Conservation (phyloP, 2,329 filamentous ascomycete species). For the Monascus ruber region DNA sequence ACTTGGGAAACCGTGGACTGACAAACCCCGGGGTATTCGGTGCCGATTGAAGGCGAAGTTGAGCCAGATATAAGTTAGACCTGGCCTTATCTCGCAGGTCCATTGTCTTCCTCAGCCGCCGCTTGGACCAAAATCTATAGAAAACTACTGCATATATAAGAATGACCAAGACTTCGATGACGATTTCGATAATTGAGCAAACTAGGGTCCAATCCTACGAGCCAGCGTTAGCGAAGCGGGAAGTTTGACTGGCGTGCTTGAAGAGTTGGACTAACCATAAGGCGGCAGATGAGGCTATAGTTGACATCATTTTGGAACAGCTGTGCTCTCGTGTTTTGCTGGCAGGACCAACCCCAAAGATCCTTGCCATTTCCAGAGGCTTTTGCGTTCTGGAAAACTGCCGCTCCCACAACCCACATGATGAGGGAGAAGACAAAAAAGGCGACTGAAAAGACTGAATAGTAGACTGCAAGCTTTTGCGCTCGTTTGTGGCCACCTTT, state of each 20-base stretch:
- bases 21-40: slow-evolving; percentile 89
- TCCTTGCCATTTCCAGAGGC: slow-evolving; percentile 67
- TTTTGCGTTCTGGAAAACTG: slow-evolving; percentile 67
- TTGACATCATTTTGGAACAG: slow-evolving; percentile 71
- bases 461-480: slow-evolving; percentile 89
- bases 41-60: slow-evolving; percentile 72
- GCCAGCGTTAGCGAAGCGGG: too few species aligned
- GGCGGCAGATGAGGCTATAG: slow-evolving; percentile 82
- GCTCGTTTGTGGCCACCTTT: slow-evolving; percentile 77
- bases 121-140: slow-evolving; percentile 96
- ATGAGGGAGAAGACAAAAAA: slow-evolving; percentile 90
- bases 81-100: slow-evolving; percentile 86
- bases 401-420: slow-evolving; percentile 84
- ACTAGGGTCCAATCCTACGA: slow-evolving; percentile 82
- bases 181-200: slow-evolving; percentile 93
- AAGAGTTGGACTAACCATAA: slow-evolving; percentile 49
- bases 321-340: slow-evolving; percentile 68
- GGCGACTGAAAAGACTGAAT: slow-evolving; percentile 82
- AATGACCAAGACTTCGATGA: slow-evolving; percentile 85
- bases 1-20: slow-evolving; percentile 45
- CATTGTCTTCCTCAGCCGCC: slow-evolving; percentile 93
- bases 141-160: slow-evolving; percentile 88
- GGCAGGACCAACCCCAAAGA: slow-evolving; percentile 97
- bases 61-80: slow-evolving; percentile 86
- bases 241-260: neutral